These are phyloP conservation scores for Euphorbia peplus DNA, from an alignment of 345 rosid genomes.

Conservation along the genomic window DNA sequence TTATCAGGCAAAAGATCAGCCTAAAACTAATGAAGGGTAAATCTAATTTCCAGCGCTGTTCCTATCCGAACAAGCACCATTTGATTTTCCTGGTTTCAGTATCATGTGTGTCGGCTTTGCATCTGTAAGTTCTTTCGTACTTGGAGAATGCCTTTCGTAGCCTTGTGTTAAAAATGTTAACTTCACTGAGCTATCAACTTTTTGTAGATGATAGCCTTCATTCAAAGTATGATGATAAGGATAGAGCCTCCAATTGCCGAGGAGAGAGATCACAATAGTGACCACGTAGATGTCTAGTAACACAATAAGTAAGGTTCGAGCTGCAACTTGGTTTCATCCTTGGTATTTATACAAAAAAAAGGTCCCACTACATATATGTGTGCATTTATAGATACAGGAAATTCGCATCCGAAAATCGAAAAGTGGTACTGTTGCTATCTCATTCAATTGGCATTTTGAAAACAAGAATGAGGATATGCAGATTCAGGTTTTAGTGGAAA, in stretches of 20 bases:
- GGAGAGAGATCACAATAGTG: constrained; percentile 18
- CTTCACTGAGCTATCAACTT: too few species aligned
- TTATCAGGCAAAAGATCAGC: background rate
- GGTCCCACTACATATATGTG: background rate
- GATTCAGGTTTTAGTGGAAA: background rate
- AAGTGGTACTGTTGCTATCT: background rate
- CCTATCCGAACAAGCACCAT: constrained; percentile 78
- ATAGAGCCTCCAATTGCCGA: constrained; percentile 47
- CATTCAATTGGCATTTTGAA: background rate
- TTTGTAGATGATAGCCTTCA: constrained; percentile 70
- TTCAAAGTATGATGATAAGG: constrained; percentile 77
- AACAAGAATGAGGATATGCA: background rate
- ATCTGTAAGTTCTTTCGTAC: constrained; percentile 50
- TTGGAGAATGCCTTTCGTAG: constrained; percentile 8
- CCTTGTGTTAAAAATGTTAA: too few species aligned
- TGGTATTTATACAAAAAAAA: background rate
- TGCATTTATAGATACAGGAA: constrained; percentile 6
- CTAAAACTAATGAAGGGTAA: constrained; percentile 11
- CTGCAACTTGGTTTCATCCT: constrained; percentile 3
- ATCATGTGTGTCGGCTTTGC: constrained; percentile 68
- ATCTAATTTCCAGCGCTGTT: constrained; percentile 60
- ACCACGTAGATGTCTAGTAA: constrained; percentile 26
- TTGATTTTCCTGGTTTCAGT: constrained; percentile 87
- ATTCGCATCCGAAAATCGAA: background rate
- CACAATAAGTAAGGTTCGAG: background rate